A percentile compares a stretch with the other conserved stretches of the same genome.
These are phyloP conservation scores for Xylariaceae sp. DNA, from an alignment of 2,329 filamentous ascomycete genomes.

Conservation along the genomic window DNA sequence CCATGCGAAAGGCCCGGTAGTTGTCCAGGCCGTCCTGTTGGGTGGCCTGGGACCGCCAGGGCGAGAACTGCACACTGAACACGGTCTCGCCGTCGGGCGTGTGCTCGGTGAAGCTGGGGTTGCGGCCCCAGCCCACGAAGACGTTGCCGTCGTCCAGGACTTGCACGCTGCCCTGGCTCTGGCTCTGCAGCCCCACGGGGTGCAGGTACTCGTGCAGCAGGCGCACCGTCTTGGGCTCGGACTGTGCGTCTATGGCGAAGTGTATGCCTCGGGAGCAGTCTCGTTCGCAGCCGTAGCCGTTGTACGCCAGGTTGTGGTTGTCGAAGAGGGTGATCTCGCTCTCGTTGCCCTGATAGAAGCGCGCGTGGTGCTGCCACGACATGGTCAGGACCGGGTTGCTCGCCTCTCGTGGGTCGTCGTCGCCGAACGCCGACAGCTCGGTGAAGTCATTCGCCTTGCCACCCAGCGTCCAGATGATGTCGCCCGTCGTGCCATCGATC, in stretches of 20 bases:
- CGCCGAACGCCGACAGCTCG: slow-evolving; percentile 3
- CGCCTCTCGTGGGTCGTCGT: slow-evolving; percentile 1
- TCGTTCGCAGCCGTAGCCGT: slow-evolving; percentile 3
- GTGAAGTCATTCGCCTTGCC: slow-evolving; percentile 9
- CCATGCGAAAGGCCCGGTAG: slow-evolving; percentile 8
- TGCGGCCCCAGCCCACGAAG: slow-evolving; percentile 5
- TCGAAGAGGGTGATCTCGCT: slow-evolving; percentile 10
- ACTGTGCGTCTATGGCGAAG: slow-evolving; percentile 4
- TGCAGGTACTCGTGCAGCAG: slow-evolving; percentile 8
- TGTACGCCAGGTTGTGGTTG: slow-evolving; percentile 6
- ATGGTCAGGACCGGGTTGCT: slow-evolving; percentile 6
- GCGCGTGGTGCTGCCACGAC: slow-evolving; percentile 11
- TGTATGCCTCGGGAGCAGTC: slow-evolving; percentile 9
- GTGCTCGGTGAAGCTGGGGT: slow-evolving; percentile 6
- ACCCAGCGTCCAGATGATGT: slow-evolving; percentile 9
- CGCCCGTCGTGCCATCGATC: slow-evolving; percentile 7
- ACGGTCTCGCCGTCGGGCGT: slow-evolving; percentile 3
- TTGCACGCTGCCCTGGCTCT: slow-evolving; percentile 4
- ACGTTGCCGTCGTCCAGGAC: slow-evolving; percentile 2
- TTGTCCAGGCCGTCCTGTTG: slow-evolving; percentile 6
- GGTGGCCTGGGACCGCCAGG: slow-evolving; percentile 5
- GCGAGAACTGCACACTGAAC: slow-evolving; percentile 8
- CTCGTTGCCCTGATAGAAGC: slow-evolving; percentile 5
- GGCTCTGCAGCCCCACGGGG: slow-evolving; percentile 4
- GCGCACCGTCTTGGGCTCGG: slow-evolving; percentile 5